A percentile compares a stretch with the other conserved stretches of the same genome.
These are phyloP conservation scores for Starmera caribaea DNA, from an alignment of 805 yeast genomes.

Conservation along the genomic window DNA sequence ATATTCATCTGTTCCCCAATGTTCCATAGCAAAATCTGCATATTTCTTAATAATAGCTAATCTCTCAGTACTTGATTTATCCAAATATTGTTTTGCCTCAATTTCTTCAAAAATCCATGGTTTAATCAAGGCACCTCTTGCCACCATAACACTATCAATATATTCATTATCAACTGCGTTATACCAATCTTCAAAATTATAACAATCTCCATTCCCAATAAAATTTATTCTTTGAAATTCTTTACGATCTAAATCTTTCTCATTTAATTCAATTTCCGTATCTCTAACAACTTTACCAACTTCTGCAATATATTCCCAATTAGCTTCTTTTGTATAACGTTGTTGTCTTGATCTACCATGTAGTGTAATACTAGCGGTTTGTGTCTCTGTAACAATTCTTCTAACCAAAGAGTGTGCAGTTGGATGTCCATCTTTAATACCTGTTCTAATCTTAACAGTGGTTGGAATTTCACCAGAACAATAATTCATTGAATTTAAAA, in stretches of 20 bases:
- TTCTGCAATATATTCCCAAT: conserved; percentile 81
- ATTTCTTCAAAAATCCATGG: conserved; percentile 99
- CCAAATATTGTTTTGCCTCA: conserved; percentile 80
- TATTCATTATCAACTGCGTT: conserved; percentile 52
- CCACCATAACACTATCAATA: conserved; percentile 93
- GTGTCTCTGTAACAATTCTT: conserved; percentile 66
- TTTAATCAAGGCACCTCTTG: conserved; percentile 94
- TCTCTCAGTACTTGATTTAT: conserved; percentile 85
- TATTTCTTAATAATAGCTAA: conserved; percentile 62
- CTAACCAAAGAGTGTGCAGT: conserved; percentile 74
- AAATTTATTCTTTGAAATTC: conserved; percentile 65
- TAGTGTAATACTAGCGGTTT: conserved; percentile 81
- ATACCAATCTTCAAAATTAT: conserved; percentile 82
- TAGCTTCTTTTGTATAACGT: conserved; percentile 82
- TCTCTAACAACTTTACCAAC: conserved; percentile 63
- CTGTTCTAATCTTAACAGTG: conserved; percentile 88
- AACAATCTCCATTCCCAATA: conserved; percentile 93
- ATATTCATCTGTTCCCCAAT: conserved; percentile 97
- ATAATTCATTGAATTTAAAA: conserved; percentile 81
- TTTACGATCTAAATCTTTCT: conserved; percentile 49
- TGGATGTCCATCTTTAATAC: conserved; percentile 75
- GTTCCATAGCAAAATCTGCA: conserved; percentile 77
- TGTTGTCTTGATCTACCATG: conserved; percentile 98
- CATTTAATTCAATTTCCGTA: conserved; percentile 34
- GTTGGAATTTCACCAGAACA: conserved; percentile 86